Base-by-base conservation (phyloP, 2,329 filamentous ascomycete genomes). In the Anisogramma anomala region DNA sequence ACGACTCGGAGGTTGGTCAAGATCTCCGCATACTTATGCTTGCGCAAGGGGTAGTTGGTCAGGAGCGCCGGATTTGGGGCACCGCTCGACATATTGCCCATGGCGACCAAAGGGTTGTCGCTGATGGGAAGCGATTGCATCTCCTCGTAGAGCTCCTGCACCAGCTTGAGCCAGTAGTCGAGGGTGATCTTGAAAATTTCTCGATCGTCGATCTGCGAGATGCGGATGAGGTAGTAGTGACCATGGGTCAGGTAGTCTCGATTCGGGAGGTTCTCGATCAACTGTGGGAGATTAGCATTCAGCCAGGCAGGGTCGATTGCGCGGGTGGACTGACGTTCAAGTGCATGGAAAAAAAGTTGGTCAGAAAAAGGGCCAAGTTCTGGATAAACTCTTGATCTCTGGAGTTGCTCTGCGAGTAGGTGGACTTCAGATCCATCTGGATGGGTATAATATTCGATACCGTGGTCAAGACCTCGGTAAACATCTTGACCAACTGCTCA, bases 161-260 rank as follows among this genome's bases (percentile, higher is more conserved):
- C 93, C 37, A 96, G 74, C 65, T 95, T 96, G 27, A 93, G 91
- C 91, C 91, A 98, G 67, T 98, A 98, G 61, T 98, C 93, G 48
- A 98, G 70, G 59, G 85, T 94, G 56, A 98, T 98, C 72, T 98
- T 98, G 77, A 98, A 98, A 50, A 98, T 94, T 61, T 98, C 91
- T 41, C 91, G 82, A 57, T 98, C 93, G 52, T 98, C 91, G 51
- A 98, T 98, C 65, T 98, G 88, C 35, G 88, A 95, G 61, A 98
- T 95, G 48, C 89, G 82, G 56, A 98, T 95, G 11, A 98, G 78
- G 63, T 98, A 98, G 64, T 94, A 96, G 63, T 98, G 91, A 14
- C 86, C 89, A 57, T 98, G 91, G 1, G 86, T 84, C 32, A 98
- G 79, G 62, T 85, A 98, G 55, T 98, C 91, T 51, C 81, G 77